Evolutionary conservation across 768 basidiomycete genomes (phyloP).

Genomic region (Trametes coccinea): DNA sequence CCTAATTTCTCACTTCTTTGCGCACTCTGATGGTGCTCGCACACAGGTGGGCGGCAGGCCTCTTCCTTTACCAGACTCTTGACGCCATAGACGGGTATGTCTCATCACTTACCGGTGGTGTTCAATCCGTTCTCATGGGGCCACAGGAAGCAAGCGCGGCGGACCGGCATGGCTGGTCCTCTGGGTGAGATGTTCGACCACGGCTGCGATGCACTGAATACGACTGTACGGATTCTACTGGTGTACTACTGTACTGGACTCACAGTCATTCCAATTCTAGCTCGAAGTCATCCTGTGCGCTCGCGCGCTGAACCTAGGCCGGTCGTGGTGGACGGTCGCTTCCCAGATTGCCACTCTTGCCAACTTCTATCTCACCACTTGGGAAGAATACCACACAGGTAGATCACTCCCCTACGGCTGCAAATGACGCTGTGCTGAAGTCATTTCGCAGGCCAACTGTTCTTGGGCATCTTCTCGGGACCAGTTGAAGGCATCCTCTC

Average conservation of each 20-base stretch:
- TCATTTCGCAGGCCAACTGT: constrained; percentile 65
- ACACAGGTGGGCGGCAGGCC: constrained; percentile 77
- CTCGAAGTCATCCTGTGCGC: constrained; percentile 83
- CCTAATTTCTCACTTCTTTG: background rate
- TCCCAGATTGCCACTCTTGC: constrained; percentile 71
- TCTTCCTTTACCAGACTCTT: constrained; percentile 90
- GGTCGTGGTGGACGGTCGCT: constrained; percentile 97
- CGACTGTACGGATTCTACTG: constrained; percentile 58
- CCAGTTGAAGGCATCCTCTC: constrained; percentile 96
- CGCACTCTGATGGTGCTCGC: background rate
- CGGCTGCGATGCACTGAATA: constrained; percentile 94
- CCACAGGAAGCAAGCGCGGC: constrained; percentile 86
- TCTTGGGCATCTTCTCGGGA: constrained; percentile 90
- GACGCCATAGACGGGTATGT: constrained; percentile 87
- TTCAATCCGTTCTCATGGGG: background rate
- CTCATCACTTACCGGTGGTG: background rate
- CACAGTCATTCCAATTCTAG: constrained; percentile 45
- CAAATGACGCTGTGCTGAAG: background rate
- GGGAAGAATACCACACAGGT: constrained; percentile 90
- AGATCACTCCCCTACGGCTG: background rate
- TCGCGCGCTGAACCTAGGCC: constrained; percentile 85
- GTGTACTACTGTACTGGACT: background rate
- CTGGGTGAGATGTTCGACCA: constrained; percentile 99
- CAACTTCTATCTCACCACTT: constrained; percentile 75
- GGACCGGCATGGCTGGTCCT: constrained; percentile 97